Base-by-base conservation (phyloP, 1,284 basidiomycete genomes). In the Heterobasidion occidentale region DNA sequence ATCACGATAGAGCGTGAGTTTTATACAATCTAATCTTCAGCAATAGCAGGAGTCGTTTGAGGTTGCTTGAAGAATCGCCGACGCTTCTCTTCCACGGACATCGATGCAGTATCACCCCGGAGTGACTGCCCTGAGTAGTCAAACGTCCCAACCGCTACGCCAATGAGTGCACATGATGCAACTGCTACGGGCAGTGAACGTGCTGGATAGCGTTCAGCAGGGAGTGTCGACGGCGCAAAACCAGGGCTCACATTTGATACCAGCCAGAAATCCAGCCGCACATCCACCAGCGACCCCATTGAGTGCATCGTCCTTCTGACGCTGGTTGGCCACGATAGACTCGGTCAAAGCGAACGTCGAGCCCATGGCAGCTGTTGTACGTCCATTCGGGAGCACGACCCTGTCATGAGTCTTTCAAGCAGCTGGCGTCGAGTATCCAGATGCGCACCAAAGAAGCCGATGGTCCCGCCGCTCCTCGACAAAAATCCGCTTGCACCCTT, bases 211-310 rank as follows among this genome's bases (percentile, higher is more conserved):
- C 42, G 55, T 55, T 63, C 55, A 61, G 58, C n/a, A 56, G 17
- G 44, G 17, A 19, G 14, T 17, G 20, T 36, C 34, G 14, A 46
- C 19, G 45, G 48, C 47, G 14, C 8, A 27, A 7, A 35, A 34
- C 19, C 19, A 14, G 49, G 49, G 14, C n/a, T 57, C 68, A 92
- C 92, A 78, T 74, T 86, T 80, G 59, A 94, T 76, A 59, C 94
- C 94, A 47, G 91, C 90, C 60, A 97, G 75, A 71, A 97, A 91
- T 52, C 94, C 94, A 56, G 94, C 93, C 52, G 94, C 94, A 72
- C 94, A 97, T 56, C 90, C 94, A 60, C 92, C 94, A 54, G 84
- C 84, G 52, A 89, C 90, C 56, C 90, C 88, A 68, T 95, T 98
- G 64, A 92, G 68, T 38, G 88, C 77, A 68, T 97, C 94, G 62